Evolutionary conservation across 2,329 filamentous ascomycete genomes (phyloP), one percentile per base, ranked within the genome.

Genomic region (Fusarium nygamai): DNA sequence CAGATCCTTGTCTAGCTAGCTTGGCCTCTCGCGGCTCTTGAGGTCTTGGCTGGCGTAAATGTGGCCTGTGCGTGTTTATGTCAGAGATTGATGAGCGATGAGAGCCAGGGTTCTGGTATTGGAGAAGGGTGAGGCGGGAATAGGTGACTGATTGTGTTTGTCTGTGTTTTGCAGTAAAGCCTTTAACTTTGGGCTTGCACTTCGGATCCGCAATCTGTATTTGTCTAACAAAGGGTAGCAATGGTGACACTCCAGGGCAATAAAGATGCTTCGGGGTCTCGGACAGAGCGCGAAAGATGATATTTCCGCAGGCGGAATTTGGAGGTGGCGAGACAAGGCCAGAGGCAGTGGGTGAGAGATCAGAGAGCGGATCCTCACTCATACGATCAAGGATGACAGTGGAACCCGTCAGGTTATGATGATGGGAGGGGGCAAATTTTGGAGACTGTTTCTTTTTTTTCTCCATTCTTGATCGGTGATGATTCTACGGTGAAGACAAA

Each of bases 1-100:
- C 64, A 44, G 41, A 74, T 72, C 61, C 76, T 59, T 75, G 63
- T 39, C 48, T 67, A 41, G 34, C 20, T 51, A 36, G 22, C 62
- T 72, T 69, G 70, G 67, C 70, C 50, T 51, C 48, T 72, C 65
- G 72, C 74, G 70, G 76, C 76, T 77, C 76, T 77, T 72, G 38
- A 56, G 59, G 64, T 61, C 74, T 76, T 76, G 72, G 75, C 72
- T 65, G 66, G 61, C 62, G 67, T 74, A 71, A 57, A 29, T 60
- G 46, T 57, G 65, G 71, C 60, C 61, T 72, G 62, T 67, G 46
- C 50, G 51, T 60, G 56, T 58, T 66, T 53, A 44, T 54, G 50
- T 46, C 43, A 43, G 41, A 61, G 64, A 51, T 58, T 62, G 60
- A 64, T 61, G 51, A 69, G 64, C 38, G n/a, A 67, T 46, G 69